A percentile compares a stretch with the other conserved stretches of the same genome.
Conservation (phyloP, 441 rosid species). For the Adansonia madagascariensis region DNA sequence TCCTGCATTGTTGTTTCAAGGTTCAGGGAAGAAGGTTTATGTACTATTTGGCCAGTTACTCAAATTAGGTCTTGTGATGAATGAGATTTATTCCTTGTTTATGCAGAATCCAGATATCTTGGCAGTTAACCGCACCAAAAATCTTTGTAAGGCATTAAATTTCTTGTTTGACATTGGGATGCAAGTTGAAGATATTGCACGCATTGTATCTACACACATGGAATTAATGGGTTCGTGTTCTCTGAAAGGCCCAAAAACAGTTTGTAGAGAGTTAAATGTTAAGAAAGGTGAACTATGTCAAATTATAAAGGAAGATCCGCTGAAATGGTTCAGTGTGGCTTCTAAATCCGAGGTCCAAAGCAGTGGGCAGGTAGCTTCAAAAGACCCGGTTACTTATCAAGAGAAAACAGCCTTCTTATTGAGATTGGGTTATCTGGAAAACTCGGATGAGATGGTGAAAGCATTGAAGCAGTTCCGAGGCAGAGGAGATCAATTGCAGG, state of each 20-base stretch:
- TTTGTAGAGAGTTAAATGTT: slow-evolving; percentile 48
- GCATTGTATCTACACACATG: slow-evolving; percentile 40
- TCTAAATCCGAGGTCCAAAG: slow-evolving; percentile 42
- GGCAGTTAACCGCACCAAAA: slow-evolving; percentile 47
- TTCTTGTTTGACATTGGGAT: slow-evolving; percentile 57
- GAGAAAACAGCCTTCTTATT: slow-evolving; percentile 66
- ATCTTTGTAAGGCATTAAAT: slow-evolving; percentile 51
- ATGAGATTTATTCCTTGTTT: slow-evolving; percentile 50
- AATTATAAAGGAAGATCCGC: slow-evolving; percentile 60
- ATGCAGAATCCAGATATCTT: slow-evolving; percentile 59
- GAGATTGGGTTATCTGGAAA: slow-evolving; percentile 70
- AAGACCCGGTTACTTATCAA: slow-evolving; percentile 38
- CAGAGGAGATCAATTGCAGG: slow-evolving; percentile 80
- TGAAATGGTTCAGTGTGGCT: slow-evolving; percentile 58
- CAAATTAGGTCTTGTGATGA: slow-evolving; percentile 59
- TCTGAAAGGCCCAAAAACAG: slow-evolving; percentile 57
- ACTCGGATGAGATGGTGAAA: slow-evolving; percentile 78
- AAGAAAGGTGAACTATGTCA: slow-evolving; percentile 45
- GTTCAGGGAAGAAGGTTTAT: slow-evolving; percentile 63
- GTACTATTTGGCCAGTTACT: slow-evolving; percentile 62
- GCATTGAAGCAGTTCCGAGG: slow-evolving; percentile 75
- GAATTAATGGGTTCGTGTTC: slow-evolving; percentile 54
- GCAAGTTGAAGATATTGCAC: slow-evolving; percentile 49
- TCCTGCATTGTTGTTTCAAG: slow-evolving; percentile 62
- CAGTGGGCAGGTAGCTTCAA: slow-evolving; percentile 29